phyloP scores from a whole-genome alignment of 768 basidiomycete species.

The Leccinum incarnatum region DNA sequence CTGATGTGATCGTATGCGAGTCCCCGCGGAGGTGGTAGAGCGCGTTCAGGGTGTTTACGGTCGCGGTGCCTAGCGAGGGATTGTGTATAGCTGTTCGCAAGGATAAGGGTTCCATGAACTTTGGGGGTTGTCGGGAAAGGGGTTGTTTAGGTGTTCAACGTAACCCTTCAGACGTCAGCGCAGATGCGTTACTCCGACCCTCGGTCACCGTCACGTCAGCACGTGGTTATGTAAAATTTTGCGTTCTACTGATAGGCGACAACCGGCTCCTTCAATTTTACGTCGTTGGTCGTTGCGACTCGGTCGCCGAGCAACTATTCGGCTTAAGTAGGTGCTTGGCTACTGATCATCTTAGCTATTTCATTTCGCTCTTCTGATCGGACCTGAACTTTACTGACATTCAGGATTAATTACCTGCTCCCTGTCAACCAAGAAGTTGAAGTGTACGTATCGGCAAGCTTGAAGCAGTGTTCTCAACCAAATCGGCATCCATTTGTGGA shows the following conservation, averaged over 20 bases:
- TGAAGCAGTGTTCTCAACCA: neutral
- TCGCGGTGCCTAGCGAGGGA: neutral
- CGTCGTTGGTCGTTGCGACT: neutral
- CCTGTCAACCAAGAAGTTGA: neutral
- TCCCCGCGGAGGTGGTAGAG: constrained; percentile 1
- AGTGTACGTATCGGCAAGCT: neutral
- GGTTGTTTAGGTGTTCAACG: neutral
- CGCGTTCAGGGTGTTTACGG: constrained; percentile 9
- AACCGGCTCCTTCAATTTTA: neutral
- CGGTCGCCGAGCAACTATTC: neutral
- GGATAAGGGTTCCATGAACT: constrained; percentile 3
- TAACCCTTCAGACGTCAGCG: neutral
- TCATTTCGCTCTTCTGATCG: constrained; percentile 3
- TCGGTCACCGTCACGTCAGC: constrained; percentile 11
- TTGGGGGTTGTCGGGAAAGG: neutral
- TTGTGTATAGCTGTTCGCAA: constrained; percentile 5
- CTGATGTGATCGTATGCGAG: neutral
- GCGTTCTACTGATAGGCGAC: too few species aligned
- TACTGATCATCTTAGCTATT: neutral
- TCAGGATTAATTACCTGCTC: neutral
- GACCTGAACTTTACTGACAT: constrained; percentile 5
- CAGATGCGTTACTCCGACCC: neutral
- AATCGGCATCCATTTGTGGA: constrained; percentile 1
- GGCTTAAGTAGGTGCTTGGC: neutral
- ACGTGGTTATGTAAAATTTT: neutral